Evolutionary conservation across 192 early-diverging fungal species (phyloP).

Genomic region (Coemansia sp.): DNA sequence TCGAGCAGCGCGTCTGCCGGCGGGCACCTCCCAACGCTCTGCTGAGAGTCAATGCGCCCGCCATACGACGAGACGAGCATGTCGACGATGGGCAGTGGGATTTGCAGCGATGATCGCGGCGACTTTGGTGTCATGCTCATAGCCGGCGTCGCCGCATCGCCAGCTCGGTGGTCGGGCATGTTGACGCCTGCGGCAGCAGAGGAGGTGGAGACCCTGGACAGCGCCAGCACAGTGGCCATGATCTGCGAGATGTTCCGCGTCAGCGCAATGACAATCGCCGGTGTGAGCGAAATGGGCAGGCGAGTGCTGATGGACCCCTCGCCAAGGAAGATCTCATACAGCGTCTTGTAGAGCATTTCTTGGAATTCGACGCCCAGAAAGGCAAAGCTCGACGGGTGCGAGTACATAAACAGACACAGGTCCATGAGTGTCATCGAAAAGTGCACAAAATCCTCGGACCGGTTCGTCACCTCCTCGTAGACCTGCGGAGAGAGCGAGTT

Average conservation of each 20-base stretch:
- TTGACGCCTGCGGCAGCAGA: constrained; percentile 9
- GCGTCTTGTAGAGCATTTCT: constrained; percentile 51
- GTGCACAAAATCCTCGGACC: constrained; percentile 42
- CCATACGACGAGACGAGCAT: constrained; percentile 29
- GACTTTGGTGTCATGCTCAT: constrained; percentile 13
- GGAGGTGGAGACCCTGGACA: constrained; percentile 15
- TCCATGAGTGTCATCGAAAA: constrained; percentile 51
- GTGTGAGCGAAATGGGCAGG: constrained; percentile 37
- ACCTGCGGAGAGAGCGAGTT: constrained; percentile 49
- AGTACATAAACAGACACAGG: constrained; percentile 50
- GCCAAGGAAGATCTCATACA: constrained; percentile 44
- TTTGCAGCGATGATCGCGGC: constrained; percentile 38
- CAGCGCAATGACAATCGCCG: constrained; percentile 38
- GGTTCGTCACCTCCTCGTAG: constrained; percentile 41
- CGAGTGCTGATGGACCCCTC: constrained; percentile 43
- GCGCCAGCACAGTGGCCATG: constrained; percentile 43
- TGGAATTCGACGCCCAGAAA: constrained; percentile 44
- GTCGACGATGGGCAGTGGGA: constrained; percentile 41
- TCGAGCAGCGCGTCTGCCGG: constrained; percentile 31
- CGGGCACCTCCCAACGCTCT: constrained; percentile 44
- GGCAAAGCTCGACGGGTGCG: constrained; percentile 48
- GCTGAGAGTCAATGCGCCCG: constrained; percentile 17
- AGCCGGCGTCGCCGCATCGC: not conserved
- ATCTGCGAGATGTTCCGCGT: constrained; percentile 49
- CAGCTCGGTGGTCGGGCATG: constrained; percentile 8